These are phyloP conservation scores for Malassezia obtusa DNA, from an alignment of 1,284 basidiomycete genomes.

Conservation along the genomic window DNA sequence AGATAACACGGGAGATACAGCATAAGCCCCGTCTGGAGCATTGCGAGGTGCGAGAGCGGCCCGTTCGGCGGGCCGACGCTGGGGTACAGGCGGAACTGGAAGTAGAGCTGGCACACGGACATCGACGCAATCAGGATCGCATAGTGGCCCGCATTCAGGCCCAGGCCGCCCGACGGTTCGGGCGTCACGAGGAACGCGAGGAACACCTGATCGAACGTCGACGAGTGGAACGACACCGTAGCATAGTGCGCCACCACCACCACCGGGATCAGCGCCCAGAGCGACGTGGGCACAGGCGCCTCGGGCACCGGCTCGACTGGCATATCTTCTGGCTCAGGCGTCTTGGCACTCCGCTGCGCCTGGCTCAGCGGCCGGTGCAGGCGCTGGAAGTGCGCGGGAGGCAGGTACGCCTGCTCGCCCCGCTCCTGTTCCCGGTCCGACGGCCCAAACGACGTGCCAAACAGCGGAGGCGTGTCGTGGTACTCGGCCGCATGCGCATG, in stretches of 20 bases:
- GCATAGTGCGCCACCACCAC: constrained; percentile 46
- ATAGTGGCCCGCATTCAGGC: constrained; percentile 46
- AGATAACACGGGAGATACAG: constrained; percentile 29
- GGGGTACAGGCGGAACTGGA: constrained; percentile 57
- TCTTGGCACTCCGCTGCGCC: not conserved
- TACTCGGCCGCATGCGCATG: constrained; percentile 40
- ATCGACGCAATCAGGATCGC: constrained; percentile 46
- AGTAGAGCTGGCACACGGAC: constrained; percentile 38
- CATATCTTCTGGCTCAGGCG: not conserved
- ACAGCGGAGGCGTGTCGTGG: constrained; percentile 11
- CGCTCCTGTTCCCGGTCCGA: not conserved
- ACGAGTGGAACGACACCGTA: constrained; percentile 41
- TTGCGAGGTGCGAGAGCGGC: constrained; percentile 39
- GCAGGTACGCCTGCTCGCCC: constrained; percentile 19
- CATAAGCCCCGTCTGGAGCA: constrained; percentile 38
- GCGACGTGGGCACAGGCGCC: constrained; percentile 8
- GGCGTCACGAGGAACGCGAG: constrained; percentile 48
- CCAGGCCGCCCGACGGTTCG: constrained; percentile 38
- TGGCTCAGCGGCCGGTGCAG: not conserved
- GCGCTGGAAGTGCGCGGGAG: constrained; percentile 38
- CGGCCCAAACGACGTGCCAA: not conserved
- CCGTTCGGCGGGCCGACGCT: constrained; percentile 51
- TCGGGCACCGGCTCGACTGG: not conserved
- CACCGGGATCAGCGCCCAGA: constrained; percentile 35
- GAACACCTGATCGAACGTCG: constrained; percentile 48